Percentiles rank a stretch among this genome's conserved stretches.
Conservation (phyloP, 495 filamentous ascomycete species). For the Pyrenula massariospora region DNA sequence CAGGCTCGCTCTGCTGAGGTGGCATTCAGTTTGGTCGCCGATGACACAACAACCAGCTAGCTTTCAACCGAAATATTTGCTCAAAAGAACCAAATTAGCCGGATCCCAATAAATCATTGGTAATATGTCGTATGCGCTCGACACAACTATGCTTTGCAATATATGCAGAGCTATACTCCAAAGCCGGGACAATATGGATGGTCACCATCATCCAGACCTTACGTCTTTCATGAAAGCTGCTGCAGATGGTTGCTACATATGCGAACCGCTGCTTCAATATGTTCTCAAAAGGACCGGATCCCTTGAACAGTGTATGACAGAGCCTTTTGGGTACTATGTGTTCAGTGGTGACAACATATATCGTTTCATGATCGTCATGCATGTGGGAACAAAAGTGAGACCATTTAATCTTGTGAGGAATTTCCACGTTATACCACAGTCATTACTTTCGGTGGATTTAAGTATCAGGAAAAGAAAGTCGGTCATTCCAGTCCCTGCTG, state of each 20-base stretch:
- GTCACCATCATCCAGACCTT: neutral
- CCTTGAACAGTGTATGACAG: neutral
- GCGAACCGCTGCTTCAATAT: neutral
- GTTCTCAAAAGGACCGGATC: neutral
- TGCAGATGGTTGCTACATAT: neutral
- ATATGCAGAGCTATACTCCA: too few species aligned
- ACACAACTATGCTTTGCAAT: too few species aligned
- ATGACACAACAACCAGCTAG: too few species aligned
- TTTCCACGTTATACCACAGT: neutral
- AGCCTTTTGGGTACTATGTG: neutral
- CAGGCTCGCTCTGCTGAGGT: too few species aligned
- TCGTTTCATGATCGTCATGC: neutral
- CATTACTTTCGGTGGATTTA: neutral
- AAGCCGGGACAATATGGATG: slow-evolving; percentile 3
- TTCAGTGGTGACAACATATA: neutral
- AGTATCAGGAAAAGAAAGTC: too few species aligned
- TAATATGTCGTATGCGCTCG: too few species aligned
- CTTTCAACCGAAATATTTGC: too few species aligned
- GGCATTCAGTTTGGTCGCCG: too few species aligned
- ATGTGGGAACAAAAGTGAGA: neutral
- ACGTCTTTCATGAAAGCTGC: neutral
- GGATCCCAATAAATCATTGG: too few species aligned
- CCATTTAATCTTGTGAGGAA: neutral
- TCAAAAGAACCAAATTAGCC: too few species aligned
- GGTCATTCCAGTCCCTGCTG: too few species aligned